Evolutionary conservation across 352 stramenopile genomes (phyloP).

Genomic region (Phytophthora crassamura): DNA sequence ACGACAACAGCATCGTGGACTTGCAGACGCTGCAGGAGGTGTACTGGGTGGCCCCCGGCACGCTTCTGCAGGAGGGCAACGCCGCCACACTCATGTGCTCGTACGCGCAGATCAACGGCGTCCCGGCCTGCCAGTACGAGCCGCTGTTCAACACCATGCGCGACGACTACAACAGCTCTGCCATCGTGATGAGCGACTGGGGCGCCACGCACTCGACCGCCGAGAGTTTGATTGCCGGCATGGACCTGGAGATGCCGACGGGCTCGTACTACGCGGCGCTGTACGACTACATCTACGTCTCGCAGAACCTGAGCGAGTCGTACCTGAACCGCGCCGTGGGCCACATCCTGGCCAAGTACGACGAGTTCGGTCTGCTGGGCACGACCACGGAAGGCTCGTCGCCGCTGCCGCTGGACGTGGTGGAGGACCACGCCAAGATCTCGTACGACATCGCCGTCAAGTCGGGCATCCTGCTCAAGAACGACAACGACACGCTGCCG

Average conservation of each 20-base stretch:
- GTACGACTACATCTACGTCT: constrained; percentile 46
- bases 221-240: constrained; percentile 38
- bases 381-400: constrained; percentile 35
- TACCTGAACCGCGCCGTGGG: constrained; percentile 39
- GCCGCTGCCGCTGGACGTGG: constrained; percentile 28
- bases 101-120: constrained; percentile 34
- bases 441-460: constrained; percentile 45
- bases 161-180: constrained; percentile 41
- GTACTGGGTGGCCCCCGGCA: constrained; percentile 19
- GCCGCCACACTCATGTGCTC: constrained; percentile 25
- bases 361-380: constrained; percentile 38
- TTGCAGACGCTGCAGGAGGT: constrained; percentile 19
- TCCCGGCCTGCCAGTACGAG: constrained; percentile 39
- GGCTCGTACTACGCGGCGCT: constrained; percentile 42
- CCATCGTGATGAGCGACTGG: constrained; percentile 44
- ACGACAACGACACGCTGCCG: constrained; percentile 33
- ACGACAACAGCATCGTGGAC: constrained; percentile 19
- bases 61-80: constrained; percentile 21
- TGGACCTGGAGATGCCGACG: constrained; percentile 43
- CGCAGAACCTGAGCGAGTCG: constrained; percentile 42
- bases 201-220: constrained; percentile 34
- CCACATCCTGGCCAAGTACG: constrained; percentile 43
- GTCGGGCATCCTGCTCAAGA: constrained; percentile 42
- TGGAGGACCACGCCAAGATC: constrained; percentile 33
- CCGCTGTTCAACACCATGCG: constrained; percentile 41